Percentiles rank a stretch among this genome's conserved stretches.
Evolutionary conservation across 768 basidiomycete species (phyloP).

Genomic region (Cystofilobasidium macerans): DNA sequence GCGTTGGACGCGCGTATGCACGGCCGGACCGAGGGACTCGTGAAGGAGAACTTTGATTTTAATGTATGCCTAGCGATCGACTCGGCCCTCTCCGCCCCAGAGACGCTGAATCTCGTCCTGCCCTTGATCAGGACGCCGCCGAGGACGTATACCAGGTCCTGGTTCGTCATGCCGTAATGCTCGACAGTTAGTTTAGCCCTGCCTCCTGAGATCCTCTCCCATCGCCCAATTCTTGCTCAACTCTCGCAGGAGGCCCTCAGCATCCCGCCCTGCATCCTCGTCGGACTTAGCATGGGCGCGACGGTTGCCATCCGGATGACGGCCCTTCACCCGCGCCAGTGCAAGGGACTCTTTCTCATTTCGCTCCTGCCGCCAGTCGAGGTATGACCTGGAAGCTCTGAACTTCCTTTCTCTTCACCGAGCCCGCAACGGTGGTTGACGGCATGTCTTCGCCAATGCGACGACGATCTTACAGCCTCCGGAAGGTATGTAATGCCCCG

Average conservation of each 20-base stretch:
- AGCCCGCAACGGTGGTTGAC: too few species aligned
- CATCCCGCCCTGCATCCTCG: constrained; percentile 20
- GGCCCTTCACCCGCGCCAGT: constrained; percentile 2
- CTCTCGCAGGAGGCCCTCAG: constrained; percentile 8
- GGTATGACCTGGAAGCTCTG: constrained; percentile 1
- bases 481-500: constrained; percentile 7
- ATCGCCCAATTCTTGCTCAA: too few species aligned
- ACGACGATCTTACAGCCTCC: constrained; percentile 7
- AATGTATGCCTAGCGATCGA: not conserved
- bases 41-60: constrained; percentile 12
- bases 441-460: too few species aligned
- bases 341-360: constrained; percentile 20
- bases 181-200: not conserved
- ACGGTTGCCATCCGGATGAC: constrained; percentile 15
- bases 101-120: not conserved
- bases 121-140: constrained; percentile 12
- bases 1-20: constrained; percentile 16
- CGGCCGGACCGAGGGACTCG: constrained; percentile 10
- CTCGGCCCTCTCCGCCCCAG: too few species aligned
- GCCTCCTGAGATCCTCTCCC: not conserved
- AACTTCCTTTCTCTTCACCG: too few species aligned
- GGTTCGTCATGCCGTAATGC: not conserved
- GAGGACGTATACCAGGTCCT: constrained; percentile 17
- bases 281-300: constrained; percentile 20
- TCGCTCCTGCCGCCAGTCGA: constrained; percentile 13